Percentiles rank a stretch among this genome's conserved stretches.
These are phyloP conservation scores for Xylaria arbuscula DNA, from an alignment of 2,329 filamentous ascomycete species.

Conservation along the genomic window DNA sequence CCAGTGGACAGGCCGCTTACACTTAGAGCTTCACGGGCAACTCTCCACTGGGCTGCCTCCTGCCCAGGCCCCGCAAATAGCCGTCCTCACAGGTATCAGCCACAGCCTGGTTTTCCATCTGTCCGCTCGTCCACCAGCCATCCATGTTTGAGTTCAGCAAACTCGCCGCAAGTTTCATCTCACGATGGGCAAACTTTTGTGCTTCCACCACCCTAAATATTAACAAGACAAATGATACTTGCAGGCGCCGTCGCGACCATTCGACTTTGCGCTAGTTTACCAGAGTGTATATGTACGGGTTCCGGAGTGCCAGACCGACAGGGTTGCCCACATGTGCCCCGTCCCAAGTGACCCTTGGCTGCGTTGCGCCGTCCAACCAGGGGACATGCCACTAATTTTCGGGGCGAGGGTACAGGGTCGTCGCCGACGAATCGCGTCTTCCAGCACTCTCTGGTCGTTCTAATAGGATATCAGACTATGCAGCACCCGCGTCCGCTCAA, in stretches of 20 bases:
- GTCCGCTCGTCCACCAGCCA: neutral
- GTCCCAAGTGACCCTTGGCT: slow-evolving; percentile 37
- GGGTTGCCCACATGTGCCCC: slow-evolving; percentile 38
- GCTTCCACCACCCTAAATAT: neutral
- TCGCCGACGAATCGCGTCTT: slow-evolving; percentile 52
- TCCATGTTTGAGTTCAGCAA: neutral
- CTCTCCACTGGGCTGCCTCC: slow-evolving; percentile 9
- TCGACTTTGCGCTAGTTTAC: neutral
- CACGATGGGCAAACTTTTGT: slow-evolving; percentile 5
- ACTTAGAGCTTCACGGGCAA: slow-evolving; percentile 9
- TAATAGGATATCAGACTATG: slow-evolving; percentile 57
- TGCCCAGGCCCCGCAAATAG: slow-evolving; percentile 38
- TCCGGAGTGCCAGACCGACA: slow-evolving; percentile 29
- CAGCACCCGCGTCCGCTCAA: slow-evolving; percentile 52
- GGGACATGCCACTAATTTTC: slow-evolving; percentile 35
- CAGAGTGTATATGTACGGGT: slow-evolving; percentile 8
- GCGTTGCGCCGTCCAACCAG: slow-evolving; percentile 44
- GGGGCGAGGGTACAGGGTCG: slow-evolving; percentile 42
- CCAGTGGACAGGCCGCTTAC: slow-evolving; percentile 4
- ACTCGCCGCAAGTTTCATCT: neutral
- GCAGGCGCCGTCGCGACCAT: slow-evolving; percentile 7
- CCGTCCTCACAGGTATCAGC: slow-evolving; percentile 34
- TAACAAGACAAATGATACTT: neutral
- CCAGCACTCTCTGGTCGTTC: slow-evolving; percentile 48
- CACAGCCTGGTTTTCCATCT: slow-evolving; percentile 22